Evolutionary conservation across 768 basidiomycete genomes (phyloP), one percentile per base, ranked within the genome.

Genomic region (Lactarius sp.): DNA sequence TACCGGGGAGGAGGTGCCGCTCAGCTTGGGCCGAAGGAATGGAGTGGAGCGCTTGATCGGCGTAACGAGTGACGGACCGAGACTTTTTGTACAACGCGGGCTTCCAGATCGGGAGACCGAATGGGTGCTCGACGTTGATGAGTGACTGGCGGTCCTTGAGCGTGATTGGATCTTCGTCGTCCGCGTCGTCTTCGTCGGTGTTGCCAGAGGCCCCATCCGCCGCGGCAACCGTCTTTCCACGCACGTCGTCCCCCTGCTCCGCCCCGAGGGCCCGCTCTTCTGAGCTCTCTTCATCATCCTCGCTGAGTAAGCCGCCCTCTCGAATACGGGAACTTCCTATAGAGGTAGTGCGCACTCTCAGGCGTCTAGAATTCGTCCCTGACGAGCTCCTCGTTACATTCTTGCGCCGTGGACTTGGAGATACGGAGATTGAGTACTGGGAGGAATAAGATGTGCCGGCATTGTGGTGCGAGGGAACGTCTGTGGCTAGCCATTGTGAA

Each of bases 41-140:
- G 13, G 90, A 84, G 73, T 99, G 97, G 4, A 99, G 83, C 0
- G 91, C 97, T 62, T 90, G 86, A 74, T 99, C 97, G 42, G 97
- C 97, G 76, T 94, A 85, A 56, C 96, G 92, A 54, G 95, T 98
- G 70, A 99, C 92, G 2, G 95, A 92, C 37, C 97, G 88, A 37
- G 91, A 90, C 73, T 99, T 99, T 76, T 95, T 94, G 85, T 99
- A 99, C 62, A 99, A 75, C 0, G 97, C 97, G 22, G 97, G 97
- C 75, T 99, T 99, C 97, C 97, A 99, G 73, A 99, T 98, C 44
- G 93, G 96, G 63, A 99, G 81, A 79, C 97, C 97, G 74, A 99
- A 99, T 14, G 97, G 97, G 74, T 99, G 97, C 72, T 96, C 92
- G 72, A 97, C 95, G 76, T 99, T 99, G 73, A 98, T 97, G 70